Conservation (phyloP, 1,284 basidiomycete species). For the Ceratobasidium sp. region DNA sequence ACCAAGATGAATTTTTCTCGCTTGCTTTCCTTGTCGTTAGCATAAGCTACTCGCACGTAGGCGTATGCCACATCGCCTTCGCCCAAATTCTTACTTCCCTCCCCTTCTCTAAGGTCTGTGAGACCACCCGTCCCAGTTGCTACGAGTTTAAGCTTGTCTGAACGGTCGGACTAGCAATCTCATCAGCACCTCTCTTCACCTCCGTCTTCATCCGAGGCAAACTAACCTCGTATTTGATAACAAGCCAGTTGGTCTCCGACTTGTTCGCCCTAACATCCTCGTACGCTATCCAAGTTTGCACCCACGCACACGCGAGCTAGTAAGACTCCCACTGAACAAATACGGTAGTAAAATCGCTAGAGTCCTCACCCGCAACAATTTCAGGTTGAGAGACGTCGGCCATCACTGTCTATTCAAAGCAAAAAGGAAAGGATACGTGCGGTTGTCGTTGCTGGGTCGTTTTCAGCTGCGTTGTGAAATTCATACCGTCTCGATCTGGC, state of each 20-base stretch:
- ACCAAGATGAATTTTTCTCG: conserved; percentile 92
- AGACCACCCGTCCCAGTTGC: conserved; percentile 84
- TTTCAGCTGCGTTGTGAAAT: conserved; percentile 39
- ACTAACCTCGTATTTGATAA: conserved; percentile 86
- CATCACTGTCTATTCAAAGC: conserved; percentile 7
- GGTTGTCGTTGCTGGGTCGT: conserved; percentile 42
- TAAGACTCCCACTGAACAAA: not conserved
- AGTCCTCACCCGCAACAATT: conserved; percentile 79
- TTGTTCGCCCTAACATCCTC: conserved; percentile 86
- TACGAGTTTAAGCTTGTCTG: conserved; percentile 84
- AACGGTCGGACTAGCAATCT: conserved; percentile 74
- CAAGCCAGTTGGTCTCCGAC: conserved; percentile 85
- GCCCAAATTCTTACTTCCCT: conserved; percentile 72
- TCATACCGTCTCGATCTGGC: not conserved
- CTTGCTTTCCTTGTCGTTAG: conserved; percentile 88
- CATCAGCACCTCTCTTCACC: not conserved
- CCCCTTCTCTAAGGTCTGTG: conserved; percentile 70
- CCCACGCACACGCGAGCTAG: not conserved
- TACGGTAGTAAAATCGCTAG: not conserved
- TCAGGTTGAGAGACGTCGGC: conserved; percentile 84
- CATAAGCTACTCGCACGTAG: conserved; percentile 85
- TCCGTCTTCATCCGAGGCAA: not conserved
- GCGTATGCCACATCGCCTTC: conserved; percentile 84
- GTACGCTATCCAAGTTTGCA: conserved; percentile 72
- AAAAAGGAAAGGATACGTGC: conserved; percentile 17